Evolutionary conservation across 2,329 filamentous ascomycete species (phyloP), one percentile per base, ranked within the genome.

Genomic region (Alternaria panax): DNA sequence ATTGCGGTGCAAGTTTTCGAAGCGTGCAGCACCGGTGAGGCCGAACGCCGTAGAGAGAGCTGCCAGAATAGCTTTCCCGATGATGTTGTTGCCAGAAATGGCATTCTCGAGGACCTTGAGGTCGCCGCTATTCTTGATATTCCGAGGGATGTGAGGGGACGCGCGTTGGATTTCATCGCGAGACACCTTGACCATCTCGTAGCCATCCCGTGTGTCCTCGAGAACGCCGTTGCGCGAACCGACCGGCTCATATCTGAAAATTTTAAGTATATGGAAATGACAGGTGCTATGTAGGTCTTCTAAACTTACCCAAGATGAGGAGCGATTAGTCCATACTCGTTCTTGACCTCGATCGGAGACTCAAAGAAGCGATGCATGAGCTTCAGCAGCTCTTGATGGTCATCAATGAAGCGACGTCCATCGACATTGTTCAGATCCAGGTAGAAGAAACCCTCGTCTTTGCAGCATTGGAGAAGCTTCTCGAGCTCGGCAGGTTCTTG

Each of bases 301-400:
- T 11, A 4, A 83, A 69, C 77, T 61, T 72, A 84, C 75, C 83
- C 84, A 25, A 85, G 79, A 71, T 86, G 84, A 5, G 83, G 81
- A 24, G 82, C 81, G 47, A 86, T 79, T 7, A 86, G 81, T 4
- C 84, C 84, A 65, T 82, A 85, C 69, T 86, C 81, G 69, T 86
- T 86, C 81, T 86, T 86, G 41, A 77, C 80, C 75, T 86, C 84
- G 16, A 85, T 71, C 0, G 84, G 83, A 0, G 80, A 72, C 30
- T 81, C 81, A 62, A 86, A 87, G 79, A 86, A 87, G 52, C 81
- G 81, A 70, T 85, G 76, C 85, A 86, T 87, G 40, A 86, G 79
- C 62, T 81, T 79, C 28, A 86, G 79, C 2, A 81, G 82, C 64
- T 84, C 80, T 70, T 85, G 78, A 63, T 84, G 80, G 72, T 86